Conservation (phyloP, 306 rosid species). For the Cucumis melo region DNA sequence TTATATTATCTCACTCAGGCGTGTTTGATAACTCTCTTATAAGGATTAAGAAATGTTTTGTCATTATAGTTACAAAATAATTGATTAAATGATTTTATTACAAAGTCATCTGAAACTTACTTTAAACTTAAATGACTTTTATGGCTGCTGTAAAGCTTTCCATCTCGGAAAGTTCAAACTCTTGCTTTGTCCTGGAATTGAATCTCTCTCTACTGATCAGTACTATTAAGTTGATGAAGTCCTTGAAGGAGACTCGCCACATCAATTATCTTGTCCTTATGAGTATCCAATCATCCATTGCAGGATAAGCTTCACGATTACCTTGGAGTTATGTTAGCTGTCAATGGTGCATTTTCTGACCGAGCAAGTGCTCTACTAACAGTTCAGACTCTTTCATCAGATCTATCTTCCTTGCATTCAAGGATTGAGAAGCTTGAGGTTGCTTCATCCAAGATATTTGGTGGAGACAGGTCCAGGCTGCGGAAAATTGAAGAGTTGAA, state of each 20-base stretch:
- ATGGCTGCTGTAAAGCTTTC: not conserved
- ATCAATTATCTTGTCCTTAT: not conserved
- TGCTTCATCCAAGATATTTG: slow-evolving; percentile 82
- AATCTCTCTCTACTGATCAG: not conserved
- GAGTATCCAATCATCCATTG: not conserved
- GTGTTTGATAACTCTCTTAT: not conserved
- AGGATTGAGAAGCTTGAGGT: slow-evolving; percentile 86
- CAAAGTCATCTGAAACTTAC: not conserved
- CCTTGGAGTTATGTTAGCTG: slow-evolving; percentile 88
- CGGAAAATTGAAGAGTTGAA: slow-evolving; percentile 75
- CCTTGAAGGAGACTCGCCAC: not conserved
- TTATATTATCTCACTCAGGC: not conserved
- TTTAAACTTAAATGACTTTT: not conserved
- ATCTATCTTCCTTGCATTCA: slow-evolving; percentile 52
- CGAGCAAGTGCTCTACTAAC: slow-evolving; percentile 82
- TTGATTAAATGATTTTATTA: not conserved
- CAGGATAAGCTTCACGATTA: slow-evolving; percentile 94
- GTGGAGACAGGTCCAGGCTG: slow-evolving; percentile 66
- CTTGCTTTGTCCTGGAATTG: not conserved
- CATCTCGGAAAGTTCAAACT: not conserved
- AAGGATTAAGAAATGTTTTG: not conserved
- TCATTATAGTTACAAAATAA: not conserved
- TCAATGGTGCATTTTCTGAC: slow-evolving; percentile 77
- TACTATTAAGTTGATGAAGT: not conserved
- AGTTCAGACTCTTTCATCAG: slow-evolving; percentile 81